Base-by-base conservation (phyloP, 176 grass and related monocot species). In the Avena sativa region DNA sequence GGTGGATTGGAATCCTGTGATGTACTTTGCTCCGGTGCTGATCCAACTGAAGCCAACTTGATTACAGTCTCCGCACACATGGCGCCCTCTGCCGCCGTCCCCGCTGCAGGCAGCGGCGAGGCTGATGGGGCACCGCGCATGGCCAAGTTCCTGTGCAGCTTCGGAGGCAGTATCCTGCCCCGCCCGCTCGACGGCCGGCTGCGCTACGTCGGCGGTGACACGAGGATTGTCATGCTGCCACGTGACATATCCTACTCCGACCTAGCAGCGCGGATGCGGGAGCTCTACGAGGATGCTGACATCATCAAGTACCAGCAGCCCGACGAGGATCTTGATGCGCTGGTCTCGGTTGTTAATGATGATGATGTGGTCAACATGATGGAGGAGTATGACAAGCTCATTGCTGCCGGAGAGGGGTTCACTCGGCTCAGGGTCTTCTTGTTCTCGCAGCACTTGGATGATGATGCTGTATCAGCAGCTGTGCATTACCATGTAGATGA, bases 331-430 rank as follows among this genome's bases (percentile, higher is more conserved):
- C 88, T 99, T 3, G 97, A 99, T 71, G 92, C 97, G 3, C 76
- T 98, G 38, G 96, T 98, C 30, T 98, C 93, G 0, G 93, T 98
- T 59, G 96, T 98, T 19, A 98, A 96, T 3, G 96, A 98, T 30
- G 96, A 98, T 19, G 96, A 98, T 69, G 90, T 98, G 83, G 84
- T 92, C 38, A 98, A 98, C 87, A 98, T 98, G 93, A 98, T 98
- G 92, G 96, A 98, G 80, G 96, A 98, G 89, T 98, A 98, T 86
- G 96, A 98, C 90, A 98, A 96, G 86, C 80, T 98, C 81, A 87
- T 91, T 81, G 76, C 83, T 2, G 43, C 76, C 0, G 92, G 93
- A 26, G 90, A 98, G 85, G 89, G 80, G 4, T 91, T 92, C 86
- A 96, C 88, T 34, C 67, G 93, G 47, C 87, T 98, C 20, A 92